A percentile compares a stretch with the other conserved stretches of the same genome.
These are phyloP conservation scores for Schizopora paradoxa DNA, from an alignment of 1,284 basidiomycete species.

Conservation along the genomic window DNA sequence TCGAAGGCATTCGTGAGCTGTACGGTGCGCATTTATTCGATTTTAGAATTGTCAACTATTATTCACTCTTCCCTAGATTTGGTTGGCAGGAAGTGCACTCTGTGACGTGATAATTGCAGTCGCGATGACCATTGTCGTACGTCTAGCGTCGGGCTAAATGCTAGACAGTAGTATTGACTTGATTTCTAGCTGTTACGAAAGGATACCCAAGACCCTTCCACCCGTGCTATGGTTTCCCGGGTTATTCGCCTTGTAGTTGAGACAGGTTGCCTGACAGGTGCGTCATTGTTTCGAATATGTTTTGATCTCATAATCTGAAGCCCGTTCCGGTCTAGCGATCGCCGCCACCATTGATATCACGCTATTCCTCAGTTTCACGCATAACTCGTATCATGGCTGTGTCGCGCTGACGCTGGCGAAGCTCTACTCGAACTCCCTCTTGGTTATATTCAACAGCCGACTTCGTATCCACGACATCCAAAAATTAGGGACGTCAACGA, in stretches of 20 bases:
- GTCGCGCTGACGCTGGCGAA: slow-evolving; percentile 1
- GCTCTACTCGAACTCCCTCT: slow-evolving; percentile 4
- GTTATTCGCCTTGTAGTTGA: slow-evolving; percentile 3
- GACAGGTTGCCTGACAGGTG: slow-evolving; percentile 2
- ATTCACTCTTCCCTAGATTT: not conserved
- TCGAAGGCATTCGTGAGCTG: not conserved
- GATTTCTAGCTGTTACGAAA: slow-evolving; percentile 1
- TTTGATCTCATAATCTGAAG: not conserved
- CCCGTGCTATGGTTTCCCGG: not conserved
- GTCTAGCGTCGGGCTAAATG: not conserved
- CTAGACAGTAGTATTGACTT: not conserved
- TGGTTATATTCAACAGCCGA: slow-evolving; percentile 5
- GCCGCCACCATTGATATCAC: not conserved
- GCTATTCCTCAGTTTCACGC: not conserved
- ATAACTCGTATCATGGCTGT: not conserved
- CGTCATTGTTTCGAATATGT: not conserved
- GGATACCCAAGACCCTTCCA: not conserved
- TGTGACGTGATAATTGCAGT: slow-evolving; percentile 1
- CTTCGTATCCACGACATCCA: too few relatives aligned
- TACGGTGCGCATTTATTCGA: not conserved
- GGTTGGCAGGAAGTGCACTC: slow-evolving; percentile 1
- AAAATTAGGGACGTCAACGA: too few relatives aligned
- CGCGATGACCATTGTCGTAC: slow-evolving; percentile 2
- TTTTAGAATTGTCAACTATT: not conserved
- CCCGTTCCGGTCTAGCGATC: not conserved